These are phyloP conservation scores for Trypethelium eluteriae DNA, from an alignment of 495 filamentous ascomycete genomes.

Conservation along the genomic window DNA sequence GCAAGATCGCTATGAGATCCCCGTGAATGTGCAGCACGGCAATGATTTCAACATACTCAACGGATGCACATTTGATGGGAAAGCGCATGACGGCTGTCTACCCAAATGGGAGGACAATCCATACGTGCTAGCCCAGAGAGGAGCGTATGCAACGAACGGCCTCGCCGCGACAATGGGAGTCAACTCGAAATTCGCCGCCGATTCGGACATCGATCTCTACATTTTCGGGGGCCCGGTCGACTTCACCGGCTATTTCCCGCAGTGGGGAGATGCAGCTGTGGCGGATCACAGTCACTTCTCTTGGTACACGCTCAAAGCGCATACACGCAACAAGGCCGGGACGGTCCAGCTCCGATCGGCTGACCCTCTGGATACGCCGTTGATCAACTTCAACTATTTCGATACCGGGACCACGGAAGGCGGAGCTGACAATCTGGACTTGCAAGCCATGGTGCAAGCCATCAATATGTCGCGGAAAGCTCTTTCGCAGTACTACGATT, in stretches of 20 bases:
- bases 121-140: neutral
- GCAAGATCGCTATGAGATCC: constrained; percentile 54
- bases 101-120: constrained; percentile 10
- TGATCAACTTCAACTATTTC: constrained; percentile 32
- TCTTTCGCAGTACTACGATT: neutral
- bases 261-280: constrained; percentile 31
- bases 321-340: constrained; percentile 27
- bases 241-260: constrained; percentile 48
- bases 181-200: neutral
- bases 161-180: constrained; percentile 4
- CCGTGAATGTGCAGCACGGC: constrained; percentile 35
- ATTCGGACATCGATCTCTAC: constrained; percentile 14
- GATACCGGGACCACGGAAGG: constrained; percentile 20
- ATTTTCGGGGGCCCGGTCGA: constrained; percentile 36
- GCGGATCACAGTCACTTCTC: constrained; percentile 37
- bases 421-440: constrained; percentile 18
- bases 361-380: constrained; percentile 25
- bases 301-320: constrained; percentile 25
- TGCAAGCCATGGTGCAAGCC: constrained; percentile 25
- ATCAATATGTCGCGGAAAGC: neutral
- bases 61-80: constrained; percentile 15
- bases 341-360: constrained; percentile 24
- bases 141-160: constrained; percentile 7
- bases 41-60: constrained; percentile 14
- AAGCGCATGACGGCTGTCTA: constrained; percentile 22